Conservation (phyloP, 108 stramenopile species). For the Chaetoceros tenuissimus region DNA sequence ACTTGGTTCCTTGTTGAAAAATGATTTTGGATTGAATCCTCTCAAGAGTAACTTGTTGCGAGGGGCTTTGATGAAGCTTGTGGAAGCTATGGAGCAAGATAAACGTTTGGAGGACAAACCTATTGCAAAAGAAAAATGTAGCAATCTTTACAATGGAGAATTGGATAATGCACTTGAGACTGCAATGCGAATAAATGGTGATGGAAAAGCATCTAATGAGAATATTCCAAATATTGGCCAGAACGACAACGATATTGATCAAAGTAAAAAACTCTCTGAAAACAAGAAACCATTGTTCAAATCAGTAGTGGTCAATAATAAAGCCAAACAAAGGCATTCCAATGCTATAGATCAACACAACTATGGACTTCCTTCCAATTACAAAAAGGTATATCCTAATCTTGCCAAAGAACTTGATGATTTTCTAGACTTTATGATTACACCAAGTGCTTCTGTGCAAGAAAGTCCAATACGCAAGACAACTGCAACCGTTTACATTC, state of each 20-base stretch:
- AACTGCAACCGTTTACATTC: constrained; percentile 70
- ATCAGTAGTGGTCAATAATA: constrained; percentile 54
- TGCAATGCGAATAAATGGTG: too few species aligned
- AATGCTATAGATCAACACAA: constrained; percentile 25
- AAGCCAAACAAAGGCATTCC: constrained; percentile 32
- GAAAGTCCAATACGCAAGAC: constrained; percentile 60
- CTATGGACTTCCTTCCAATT: constrained; percentile 49
- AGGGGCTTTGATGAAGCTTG: background rate
- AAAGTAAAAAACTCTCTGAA: background rate
- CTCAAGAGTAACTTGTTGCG: background rate
- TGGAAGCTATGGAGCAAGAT: background rate
- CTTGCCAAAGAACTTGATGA: constrained; percentile 47
- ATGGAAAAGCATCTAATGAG: too few species aligned
- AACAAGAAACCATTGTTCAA: constrained; percentile 15
- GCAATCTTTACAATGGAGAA: background rate
- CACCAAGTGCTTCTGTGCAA: constrained; percentile 41
- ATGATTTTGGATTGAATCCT: background rate
- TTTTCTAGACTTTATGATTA: constrained; percentile 69
- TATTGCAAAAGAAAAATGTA: background rate
- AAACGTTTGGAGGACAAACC: background rate
- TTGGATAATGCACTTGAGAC: background rate
- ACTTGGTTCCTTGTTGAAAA: background rate
- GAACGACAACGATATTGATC: background rate
- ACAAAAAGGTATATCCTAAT: constrained; percentile 23
- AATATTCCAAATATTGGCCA: background rate